Percentiles rank a stretch among this genome's conserved stretches.
These are phyloP conservation scores for Solanum arcanum DNA, from an alignment of 257 asterid species.

Conservation along the genomic window DNA sequence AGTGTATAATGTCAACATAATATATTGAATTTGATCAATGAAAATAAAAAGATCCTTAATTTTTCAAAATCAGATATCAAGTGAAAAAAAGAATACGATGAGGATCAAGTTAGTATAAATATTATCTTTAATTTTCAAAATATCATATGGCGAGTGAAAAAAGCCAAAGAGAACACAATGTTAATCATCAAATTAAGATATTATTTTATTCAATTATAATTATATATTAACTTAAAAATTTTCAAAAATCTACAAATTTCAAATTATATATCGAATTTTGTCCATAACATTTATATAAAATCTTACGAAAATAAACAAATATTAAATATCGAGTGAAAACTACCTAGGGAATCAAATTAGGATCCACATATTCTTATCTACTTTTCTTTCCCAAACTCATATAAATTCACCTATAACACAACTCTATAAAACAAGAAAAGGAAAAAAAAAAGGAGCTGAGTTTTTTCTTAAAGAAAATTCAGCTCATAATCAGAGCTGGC, in stretches of 20 bases:
- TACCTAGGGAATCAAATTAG: background rate
- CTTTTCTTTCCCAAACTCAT: background rate
- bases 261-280: accelerated
- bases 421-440: background rate
- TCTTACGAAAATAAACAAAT: too few relatives aligned
- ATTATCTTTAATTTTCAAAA: background rate
- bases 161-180: background rate
- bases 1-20: too few relatives aligned
- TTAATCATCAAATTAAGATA: too few relatives aligned
- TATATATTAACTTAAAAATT: background rate
- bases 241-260: background rate
- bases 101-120: background rate
- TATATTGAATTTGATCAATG: too few relatives aligned
- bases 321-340: background rate
- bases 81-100: too few relatives aligned
- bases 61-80: too few relatives aligned
- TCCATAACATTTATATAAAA: background rate
- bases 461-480: background rate
- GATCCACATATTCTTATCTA: background rate
- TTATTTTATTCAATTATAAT: too few relatives aligned
- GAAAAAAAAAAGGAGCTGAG: background rate
- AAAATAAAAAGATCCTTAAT: too few relatives aligned
- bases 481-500: background rate
- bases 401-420: background rate
- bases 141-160: background rate